Base-by-base conservation (phyloP, 768 basidiomycete genomes). In the Pisolithus sp. region DNA sequence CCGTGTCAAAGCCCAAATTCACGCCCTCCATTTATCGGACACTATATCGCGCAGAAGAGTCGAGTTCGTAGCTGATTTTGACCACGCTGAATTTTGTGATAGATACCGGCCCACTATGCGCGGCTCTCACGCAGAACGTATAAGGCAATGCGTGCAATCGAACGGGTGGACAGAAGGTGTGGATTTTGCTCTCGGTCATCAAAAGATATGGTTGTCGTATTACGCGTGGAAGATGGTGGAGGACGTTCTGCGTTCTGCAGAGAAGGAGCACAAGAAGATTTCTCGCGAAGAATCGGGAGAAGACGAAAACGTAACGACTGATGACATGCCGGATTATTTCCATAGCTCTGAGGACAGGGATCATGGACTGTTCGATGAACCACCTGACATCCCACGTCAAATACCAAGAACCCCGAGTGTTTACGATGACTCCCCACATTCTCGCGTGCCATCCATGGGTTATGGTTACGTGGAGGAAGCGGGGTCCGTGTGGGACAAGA, bases 151-250 rank as follows among this genome's bases (percentile, higher is more conserved):
- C 53, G 76, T 74, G 10, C 67, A 71, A 49, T 71, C 71, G 28
- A 74, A 77, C 50, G 74, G 77, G 26, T 82, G 81, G 81, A 58
- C 57, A 46, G 78, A 80, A 48, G 77, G 73, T 15, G 56, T 62
- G n/a, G 82, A 85, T 59, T 84, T 75, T 54, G 73, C 72, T 5
- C 49, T 80, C 23, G 83, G 83, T 1, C 73, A 70, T 51, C 67
- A 71, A 53, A 75, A 67, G 66, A 75, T 84, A 55, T 84, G 79
- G 78, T 59, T 84, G 42, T 67, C 71, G 20, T 82, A 79, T 65
- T 57, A 60, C 40, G 74, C 79, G 21, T 83, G 83, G 83, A 80
- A 80, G 67, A 72, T 72, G 58, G 71, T 78, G n/a, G 82, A 82
- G 61, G 79, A 83, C 48, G 73, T 73, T 38, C 52, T 82, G 13